These are phyloP conservation scores for Tylopilus sp. DNA, from an alignment of 768 basidiomycete species.

Conservation along the genomic window DNA sequence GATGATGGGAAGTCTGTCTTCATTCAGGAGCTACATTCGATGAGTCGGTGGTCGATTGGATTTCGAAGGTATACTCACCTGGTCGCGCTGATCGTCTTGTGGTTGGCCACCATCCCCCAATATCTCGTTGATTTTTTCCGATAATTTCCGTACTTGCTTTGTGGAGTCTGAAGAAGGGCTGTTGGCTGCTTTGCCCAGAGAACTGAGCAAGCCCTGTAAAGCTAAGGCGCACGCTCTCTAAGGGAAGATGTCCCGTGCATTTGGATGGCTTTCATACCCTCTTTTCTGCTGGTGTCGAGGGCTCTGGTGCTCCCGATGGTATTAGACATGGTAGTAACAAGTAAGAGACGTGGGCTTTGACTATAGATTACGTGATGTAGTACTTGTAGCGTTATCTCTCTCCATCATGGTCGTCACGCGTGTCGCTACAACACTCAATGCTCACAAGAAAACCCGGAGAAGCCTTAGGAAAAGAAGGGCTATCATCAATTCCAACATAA, in stretches of 20 bases:
- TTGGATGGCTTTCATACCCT: slow-evolving; percentile 34
- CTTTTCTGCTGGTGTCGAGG: slow-evolving; percentile 31
- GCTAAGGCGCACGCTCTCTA: slow-evolving; percentile 26
- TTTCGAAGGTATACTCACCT: slow-evolving; percentile 46
- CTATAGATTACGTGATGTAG: slow-evolving; percentile 18
- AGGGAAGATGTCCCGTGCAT: not conserved
- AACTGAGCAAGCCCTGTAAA: slow-evolving; percentile 38
- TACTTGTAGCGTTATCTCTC: slow-evolving; percentile 1
- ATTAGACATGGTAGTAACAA: slow-evolving; percentile 17
- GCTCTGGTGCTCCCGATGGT: slow-evolving; percentile 18
- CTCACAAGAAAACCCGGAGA: slow-evolving; percentile 44
- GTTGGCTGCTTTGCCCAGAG: slow-evolving; percentile 28
- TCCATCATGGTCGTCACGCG: slow-evolving; percentile 42
- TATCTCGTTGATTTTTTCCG: slow-evolving; percentile 58
- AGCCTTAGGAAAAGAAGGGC: slow-evolving; percentile 40
- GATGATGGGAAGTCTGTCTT: slow-evolving; percentile 76
- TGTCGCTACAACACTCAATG: slow-evolving; percentile 26
- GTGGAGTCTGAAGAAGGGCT: slow-evolving; percentile 24
- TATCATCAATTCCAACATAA: slow-evolving; percentile 4
- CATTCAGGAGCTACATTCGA: slow-evolving; percentile 55
- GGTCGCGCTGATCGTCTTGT: slow-evolving; percentile 52
- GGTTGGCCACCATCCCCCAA: slow-evolving; percentile 39
- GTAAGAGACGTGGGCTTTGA: not conserved
- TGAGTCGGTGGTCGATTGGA: slow-evolving; percentile 21
- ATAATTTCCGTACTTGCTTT: slow-evolving; percentile 51